phyloP scores from a whole-genome alignment of 306 rosid genomes.

The Leucaena leucocephala region DNA sequence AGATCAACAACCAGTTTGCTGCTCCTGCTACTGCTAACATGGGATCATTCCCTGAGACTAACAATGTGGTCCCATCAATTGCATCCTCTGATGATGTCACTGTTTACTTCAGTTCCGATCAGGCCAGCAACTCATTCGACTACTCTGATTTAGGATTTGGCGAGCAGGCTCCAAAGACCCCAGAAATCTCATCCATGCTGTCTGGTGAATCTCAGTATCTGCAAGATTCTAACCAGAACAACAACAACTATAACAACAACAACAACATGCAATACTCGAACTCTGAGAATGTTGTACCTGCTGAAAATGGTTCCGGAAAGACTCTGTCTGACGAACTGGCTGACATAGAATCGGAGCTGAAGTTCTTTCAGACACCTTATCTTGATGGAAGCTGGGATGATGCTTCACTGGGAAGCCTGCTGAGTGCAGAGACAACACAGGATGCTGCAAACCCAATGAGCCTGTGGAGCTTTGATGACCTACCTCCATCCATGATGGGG shows the following conservation, averaged over 20 bases:
- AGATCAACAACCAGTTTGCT: constrained; percentile 48
- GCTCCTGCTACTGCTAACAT: constrained; percentile 48
- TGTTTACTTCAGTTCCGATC: constrained; percentile 66
- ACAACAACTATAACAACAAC: not conserved
- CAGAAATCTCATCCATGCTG: constrained; percentile 80
- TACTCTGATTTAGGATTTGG: constrained; percentile 76
- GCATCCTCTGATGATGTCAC: constrained; percentile 44
- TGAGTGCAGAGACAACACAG: constrained; percentile 59
- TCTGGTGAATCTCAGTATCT: constrained; percentile 56
- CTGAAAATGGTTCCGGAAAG: constrained; percentile 46
- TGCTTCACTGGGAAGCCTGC: constrained; percentile 57
- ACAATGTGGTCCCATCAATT: constrained; percentile 40
- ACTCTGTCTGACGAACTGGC: constrained; percentile 78
- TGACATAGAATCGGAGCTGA: constrained; percentile 72
- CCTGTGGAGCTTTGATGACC: constrained; percentile 85
- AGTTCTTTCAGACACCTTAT: constrained; percentile 62
- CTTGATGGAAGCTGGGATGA: constrained; percentile 70
- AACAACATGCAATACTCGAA: constrained; percentile 47
- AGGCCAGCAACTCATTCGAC: constrained; percentile 79
- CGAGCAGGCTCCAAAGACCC: constrained; percentile 73
- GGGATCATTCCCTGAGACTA: constrained; percentile 45
- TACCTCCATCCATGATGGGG: constrained; percentile 56
- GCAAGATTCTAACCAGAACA: constrained; percentile 51
- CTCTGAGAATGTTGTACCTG: constrained; percentile 39
- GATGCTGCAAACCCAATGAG: constrained; percentile 67